Percentiles rank a stretch among this genome's conserved stretches.
Evolutionary conservation across 495 filamentous ascomycete genomes (phyloP).

Genomic region (Talaromyces ruber): DNA sequence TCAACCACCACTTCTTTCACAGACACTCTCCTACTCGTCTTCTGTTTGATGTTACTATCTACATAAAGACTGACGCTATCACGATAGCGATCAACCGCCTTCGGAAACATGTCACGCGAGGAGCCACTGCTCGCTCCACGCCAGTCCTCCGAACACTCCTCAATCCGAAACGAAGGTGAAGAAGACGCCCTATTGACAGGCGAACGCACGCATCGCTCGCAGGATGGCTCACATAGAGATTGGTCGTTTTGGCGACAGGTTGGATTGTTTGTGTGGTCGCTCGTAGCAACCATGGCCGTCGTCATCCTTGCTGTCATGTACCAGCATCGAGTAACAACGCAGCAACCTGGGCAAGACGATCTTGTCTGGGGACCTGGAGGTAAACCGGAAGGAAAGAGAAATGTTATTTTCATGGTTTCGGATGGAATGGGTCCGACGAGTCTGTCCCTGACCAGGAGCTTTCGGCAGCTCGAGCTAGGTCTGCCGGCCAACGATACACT

Average conservation of each 20-base stretch:
- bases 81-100: neutral
- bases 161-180: slow-evolving; percentile 43
- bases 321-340: slow-evolving; percentile 49
- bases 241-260: slow-evolving; percentile 58
- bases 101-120: slow-evolving; percentile 29
- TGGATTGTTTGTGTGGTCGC: slow-evolving; percentile 76
- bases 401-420: slow-evolving; percentile 96
- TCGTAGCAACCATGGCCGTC: slow-evolving; percentile 74
- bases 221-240: slow-evolving; percentile 19
- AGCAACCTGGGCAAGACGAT: slow-evolving; percentile 12
- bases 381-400: slow-evolving; percentile 67
- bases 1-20: neutral
- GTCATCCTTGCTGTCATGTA: slow-evolving; percentile 67
- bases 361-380: slow-evolving; percentile 30
- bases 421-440: slow-evolving; percentile 97
- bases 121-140: slow-evolving; percentile 37
- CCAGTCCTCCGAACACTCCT: slow-evolving; percentile 35
- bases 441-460: slow-evolving; percentile 74
- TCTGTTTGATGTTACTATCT: neutral
- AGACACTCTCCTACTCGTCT: neutral
- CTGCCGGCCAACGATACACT: slow-evolving; percentile 64
- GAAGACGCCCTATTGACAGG: slow-evolving; percentile 61
- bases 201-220: slow-evolving; percentile 27
- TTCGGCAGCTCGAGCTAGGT: slow-evolving; percentile 60
- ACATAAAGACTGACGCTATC: neutral